These are phyloP conservation scores for Ambrosia hybrid DNA, from an alignment of 140 eudicot species.

Conservation along the genomic window DNA sequence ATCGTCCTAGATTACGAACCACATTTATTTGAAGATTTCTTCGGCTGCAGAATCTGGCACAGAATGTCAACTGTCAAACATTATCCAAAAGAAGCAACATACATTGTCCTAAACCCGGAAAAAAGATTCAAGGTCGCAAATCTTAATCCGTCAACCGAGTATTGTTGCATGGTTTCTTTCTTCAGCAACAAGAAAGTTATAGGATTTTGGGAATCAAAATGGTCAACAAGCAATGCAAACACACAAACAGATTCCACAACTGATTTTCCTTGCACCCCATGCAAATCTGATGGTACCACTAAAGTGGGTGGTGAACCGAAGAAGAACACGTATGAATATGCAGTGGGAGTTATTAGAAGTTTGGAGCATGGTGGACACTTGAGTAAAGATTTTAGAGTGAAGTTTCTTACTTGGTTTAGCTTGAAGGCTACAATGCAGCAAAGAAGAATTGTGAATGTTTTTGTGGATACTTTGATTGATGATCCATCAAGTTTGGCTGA, in stretches of 20 bases:
- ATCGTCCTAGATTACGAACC: conserved; percentile 52
- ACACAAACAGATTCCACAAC: conserved; percentile 47
- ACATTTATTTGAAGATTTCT: conserved; percentile 37
- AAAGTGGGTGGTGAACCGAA: conserved; percentile 32
- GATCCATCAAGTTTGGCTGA: conserved; percentile 66
- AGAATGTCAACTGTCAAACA: conserved; percentile 34
- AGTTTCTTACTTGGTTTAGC: conserved; percentile 79
- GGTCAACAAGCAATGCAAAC: conserved; percentile 43
- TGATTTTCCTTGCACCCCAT: conserved; percentile 57
- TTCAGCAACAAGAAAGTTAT: conserved; percentile 47
- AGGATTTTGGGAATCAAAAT: conserved; percentile 62
- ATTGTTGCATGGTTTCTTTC: conserved; percentile 54
- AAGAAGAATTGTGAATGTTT: conserved; percentile 57
- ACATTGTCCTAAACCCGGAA: conserved; percentile 45
- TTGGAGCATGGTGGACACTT: conserved; percentile 60
- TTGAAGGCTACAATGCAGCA: conserved; percentile 67
- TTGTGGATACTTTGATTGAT: conserved; percentile 59
- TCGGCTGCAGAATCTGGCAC: conserved; percentile 71
- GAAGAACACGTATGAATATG: conserved; percentile 52
- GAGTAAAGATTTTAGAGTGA: conserved; percentile 54
- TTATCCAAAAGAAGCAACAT: conserved; percentile 59
- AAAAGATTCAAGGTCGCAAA: conserved; percentile 53
- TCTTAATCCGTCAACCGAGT: conserved; percentile 65
- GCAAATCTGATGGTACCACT: conserved; percentile 49
- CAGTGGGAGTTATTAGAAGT: conserved; percentile 50